Evolutionary conservation across 768 basidiomycete species (phyloP).

Genomic region (Cystobasidium tubakii): DNA sequence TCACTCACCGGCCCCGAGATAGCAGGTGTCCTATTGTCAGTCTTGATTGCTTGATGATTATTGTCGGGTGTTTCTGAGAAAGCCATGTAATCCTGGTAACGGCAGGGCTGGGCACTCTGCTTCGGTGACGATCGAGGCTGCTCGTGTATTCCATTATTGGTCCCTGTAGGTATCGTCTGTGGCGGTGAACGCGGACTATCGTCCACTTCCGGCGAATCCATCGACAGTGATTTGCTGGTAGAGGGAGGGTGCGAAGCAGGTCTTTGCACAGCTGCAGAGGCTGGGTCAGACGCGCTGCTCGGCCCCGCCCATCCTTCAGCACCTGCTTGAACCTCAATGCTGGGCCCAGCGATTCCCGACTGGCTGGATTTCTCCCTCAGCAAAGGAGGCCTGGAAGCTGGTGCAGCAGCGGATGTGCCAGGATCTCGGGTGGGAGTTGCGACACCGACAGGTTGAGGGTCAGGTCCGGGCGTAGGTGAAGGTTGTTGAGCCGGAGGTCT

Average conservation of each 20-base stretch:
- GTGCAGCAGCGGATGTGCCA: background rate
- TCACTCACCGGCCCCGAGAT: background rate
- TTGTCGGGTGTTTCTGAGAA: background rate
- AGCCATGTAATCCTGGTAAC: background rate
- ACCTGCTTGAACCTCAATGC: too few species aligned
- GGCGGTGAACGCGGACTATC: background rate
- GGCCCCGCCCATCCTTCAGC: background rate
- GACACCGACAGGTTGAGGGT: background rate
- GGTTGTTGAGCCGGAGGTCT: slow-evolving; percentile 35
- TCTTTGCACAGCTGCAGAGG: background rate
- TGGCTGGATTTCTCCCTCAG: background rate
- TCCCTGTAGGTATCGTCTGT: background rate
- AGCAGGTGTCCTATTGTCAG: background rate
- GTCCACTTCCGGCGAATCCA: background rate
- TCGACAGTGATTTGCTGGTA: background rate
- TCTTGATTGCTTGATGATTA: background rate
- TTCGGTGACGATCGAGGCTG: background rate
- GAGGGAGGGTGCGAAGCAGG: background rate
- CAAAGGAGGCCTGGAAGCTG: background rate
- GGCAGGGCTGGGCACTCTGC: background rate
- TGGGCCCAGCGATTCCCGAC: background rate
- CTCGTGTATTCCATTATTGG: background rate
- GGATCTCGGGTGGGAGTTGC: background rate
- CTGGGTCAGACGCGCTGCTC: background rate
- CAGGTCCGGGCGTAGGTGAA: background rate